Conservation (phyloP, 164 flowering plant species). For the Hamamelis virginiana region DNA sequence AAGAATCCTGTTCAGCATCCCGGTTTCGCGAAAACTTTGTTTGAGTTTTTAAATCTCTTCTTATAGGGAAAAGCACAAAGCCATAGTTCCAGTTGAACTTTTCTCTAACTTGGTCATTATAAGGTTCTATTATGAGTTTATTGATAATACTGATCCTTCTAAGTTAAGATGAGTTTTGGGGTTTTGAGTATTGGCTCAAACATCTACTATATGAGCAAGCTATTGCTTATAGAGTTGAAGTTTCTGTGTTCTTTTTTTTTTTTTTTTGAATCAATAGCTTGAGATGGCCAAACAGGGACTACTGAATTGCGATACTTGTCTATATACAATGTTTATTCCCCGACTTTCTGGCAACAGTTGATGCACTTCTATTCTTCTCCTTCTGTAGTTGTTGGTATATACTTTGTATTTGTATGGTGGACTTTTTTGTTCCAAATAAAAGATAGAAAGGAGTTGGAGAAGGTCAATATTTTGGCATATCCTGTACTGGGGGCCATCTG, state of each 20-base stretch:
- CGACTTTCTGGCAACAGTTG: conserved; percentile 13
- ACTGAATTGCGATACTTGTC: not conserved
- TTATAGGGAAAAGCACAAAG: not conserved
- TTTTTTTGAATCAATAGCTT: not conserved
- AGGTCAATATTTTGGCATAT: conserved; percentile 38
- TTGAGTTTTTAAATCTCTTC: conserved; percentile 1
- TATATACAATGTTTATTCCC: conserved; percentile 12
- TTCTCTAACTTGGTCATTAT: not conserved
- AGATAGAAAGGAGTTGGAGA: conserved; percentile 20
- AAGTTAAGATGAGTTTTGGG: not conserved
- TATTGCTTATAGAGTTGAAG: not conserved
- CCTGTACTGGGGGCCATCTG: conserved; percentile 17
- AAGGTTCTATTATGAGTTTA: not conserved
- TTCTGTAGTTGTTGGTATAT: conserved; percentile 20
- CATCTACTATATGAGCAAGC: too few relatives aligned
- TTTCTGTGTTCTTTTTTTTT: too few relatives aligned
- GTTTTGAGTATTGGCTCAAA: too few relatives aligned
- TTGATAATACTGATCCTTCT: conserved; percentile 5
- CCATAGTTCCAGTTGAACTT: not conserved
- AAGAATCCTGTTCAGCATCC: not conserved
- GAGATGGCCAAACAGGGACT: not conserved
- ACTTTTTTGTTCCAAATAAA: conserved; percentile 12
- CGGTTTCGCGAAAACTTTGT: not conserved
- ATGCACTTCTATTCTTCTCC: conserved; percentile 11
- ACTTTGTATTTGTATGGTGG: conserved; percentile 15